Percentiles rank a stretch among this genome's conserved stretches.
phyloP scores from a whole-genome alignment of 2,329 filamentous ascomycete species.

The Bipolaris sorokiniana region DNA sequence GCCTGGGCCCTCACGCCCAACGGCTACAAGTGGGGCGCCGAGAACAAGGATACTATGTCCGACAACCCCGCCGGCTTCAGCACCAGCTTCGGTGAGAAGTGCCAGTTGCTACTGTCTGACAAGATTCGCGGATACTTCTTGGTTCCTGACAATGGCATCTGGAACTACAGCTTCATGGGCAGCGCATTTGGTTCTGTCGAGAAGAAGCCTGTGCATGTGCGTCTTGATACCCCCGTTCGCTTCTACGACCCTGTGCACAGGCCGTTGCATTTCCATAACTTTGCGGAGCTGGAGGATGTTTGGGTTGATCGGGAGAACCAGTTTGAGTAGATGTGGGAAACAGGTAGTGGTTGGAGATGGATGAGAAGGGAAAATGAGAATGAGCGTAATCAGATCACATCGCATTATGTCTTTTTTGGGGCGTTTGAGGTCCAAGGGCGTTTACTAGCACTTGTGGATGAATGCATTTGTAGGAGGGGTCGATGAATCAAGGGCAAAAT shows the following conservation, averaged over 20 bases:
- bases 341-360: neutral
- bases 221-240: slow-evolving; percentile 83
- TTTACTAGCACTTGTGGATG: slow-evolving; percentile 8
- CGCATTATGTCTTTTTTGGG: neutral
- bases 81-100: slow-evolving; percentile 91
- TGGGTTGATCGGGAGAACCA: slow-evolving; percentile 94
- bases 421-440: slow-evolving; percentile 19
- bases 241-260: slow-evolving; percentile 95
- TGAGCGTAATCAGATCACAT: neutral
- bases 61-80: slow-evolving; percentile 95
- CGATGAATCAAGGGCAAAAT: slow-evolving; percentile 16
- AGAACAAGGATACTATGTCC: slow-evolving; percentile 90
- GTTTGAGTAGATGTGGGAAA: slow-evolving; percentile 64
- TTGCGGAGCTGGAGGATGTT: slow-evolving; percentile 95
- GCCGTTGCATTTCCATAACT: slow-evolving; percentile 94
- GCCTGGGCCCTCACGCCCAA: slow-evolving; percentile 91
- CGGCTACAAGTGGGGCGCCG: slow-evolving; percentile 95
- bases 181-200: slow-evolving; percentile 84
- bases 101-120: slow-evolving; percentile 89
- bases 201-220: slow-evolving; percentile 89
- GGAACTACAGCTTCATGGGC: slow-evolving; percentile 99
- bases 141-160: slow-evolving; percentile 84
- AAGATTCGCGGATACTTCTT: slow-evolving; percentile 96
- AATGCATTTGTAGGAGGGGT: slow-evolving; percentile 10
- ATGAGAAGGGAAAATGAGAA: neutral